Percentiles rank a stretch among this genome's conserved stretches.
phyloP scores from a whole-genome alignment of 1,284 basidiomycete genomes.

The Boletus austroedulis region DNA sequence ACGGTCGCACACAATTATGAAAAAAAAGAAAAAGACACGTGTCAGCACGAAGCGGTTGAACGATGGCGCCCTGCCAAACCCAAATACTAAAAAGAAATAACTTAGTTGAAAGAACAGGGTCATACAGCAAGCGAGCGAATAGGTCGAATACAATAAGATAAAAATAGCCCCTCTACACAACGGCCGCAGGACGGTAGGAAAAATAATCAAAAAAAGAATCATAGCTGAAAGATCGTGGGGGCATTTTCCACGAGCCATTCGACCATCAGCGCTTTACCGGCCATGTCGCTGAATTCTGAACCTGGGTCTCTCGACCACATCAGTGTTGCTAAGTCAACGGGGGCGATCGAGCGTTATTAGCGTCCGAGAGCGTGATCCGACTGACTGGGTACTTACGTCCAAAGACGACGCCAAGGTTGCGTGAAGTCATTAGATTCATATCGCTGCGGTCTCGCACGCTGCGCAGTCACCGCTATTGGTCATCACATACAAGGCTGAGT shows the following conservation, averaged over 20 bases:
- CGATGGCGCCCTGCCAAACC: constrained; percentile 6
- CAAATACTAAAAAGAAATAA: constrained; percentile 21
- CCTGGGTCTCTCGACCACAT: constrained; percentile 86
- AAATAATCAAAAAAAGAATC: not conserved
- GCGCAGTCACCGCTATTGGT: constrained; percentile 9
- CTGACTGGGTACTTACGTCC: constrained; percentile 70
- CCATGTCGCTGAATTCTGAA: constrained; percentile 95
- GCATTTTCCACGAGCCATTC: constrained; percentile 93
- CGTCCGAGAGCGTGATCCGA: not conserved
- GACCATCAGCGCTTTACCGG: constrained; percentile 87
- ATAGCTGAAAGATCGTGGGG: constrained; percentile 50
- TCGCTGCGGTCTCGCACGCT: constrained; percentile 71
- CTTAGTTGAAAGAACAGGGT: constrained; percentile 12
- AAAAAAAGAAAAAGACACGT: not conserved
- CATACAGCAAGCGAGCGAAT: constrained; percentile 17
- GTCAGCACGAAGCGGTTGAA: constrained; percentile 3
- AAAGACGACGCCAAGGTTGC: constrained; percentile 99
- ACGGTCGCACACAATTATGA: not conserved
- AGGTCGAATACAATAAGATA: constrained; percentile 31
- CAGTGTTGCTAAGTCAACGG: constrained; percentile 69
- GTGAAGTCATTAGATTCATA: constrained; percentile 89
- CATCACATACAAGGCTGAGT: not conserved
- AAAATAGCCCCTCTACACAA: not conserved
- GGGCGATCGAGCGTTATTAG: constrained; percentile 8
- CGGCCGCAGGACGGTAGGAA: not conserved